Conservation (phyloP, 2,329 filamentous ascomycete genomes). For the Sphaerulina musiva region DNA sequence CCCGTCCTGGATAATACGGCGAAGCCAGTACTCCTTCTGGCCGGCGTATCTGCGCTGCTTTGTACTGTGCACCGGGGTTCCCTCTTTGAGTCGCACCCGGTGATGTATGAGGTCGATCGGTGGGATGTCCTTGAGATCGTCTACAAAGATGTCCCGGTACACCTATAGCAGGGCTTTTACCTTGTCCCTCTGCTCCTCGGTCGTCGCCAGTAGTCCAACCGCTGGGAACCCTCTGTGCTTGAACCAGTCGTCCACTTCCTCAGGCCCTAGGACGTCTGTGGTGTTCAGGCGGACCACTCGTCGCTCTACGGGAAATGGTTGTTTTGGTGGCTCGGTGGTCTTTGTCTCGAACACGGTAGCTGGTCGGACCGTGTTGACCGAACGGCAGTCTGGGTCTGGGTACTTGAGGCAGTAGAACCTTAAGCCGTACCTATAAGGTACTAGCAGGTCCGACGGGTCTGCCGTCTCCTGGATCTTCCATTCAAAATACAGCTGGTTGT, state of each 20-base stretch:
- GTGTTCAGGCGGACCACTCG: neutral
- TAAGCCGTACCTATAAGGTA: too few species aligned
- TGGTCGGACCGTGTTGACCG: too few species aligned
- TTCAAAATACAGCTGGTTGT: too few species aligned
- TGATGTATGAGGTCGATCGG: neutral
- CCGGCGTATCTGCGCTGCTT: neutral
- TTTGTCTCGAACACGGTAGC: neutral
- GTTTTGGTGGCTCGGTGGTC: neutral
- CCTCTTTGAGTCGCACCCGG: neutral
- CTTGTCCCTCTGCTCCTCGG: neutral
- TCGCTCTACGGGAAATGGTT: neutral
- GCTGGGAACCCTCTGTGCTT: neutral
- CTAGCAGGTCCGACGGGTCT: too few species aligned
- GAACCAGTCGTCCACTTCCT: neutral
- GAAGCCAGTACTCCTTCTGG: neutral
- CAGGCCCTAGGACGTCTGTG: neutral
- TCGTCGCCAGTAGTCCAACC: neutral
- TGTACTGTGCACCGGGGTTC: neutral
- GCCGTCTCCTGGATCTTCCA: too few species aligned
- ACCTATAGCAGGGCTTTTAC: neutral
- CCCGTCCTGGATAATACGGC: neutral
- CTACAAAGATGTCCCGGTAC: neutral
- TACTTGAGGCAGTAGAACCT: too few species aligned
- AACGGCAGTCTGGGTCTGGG: too few species aligned
- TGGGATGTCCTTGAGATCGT: neutral